These are phyloP conservation scores for Fusarium devonianum DNA, from an alignment of 2,329 filamentous ascomycete genomes.

Conservation along the genomic window DNA sequence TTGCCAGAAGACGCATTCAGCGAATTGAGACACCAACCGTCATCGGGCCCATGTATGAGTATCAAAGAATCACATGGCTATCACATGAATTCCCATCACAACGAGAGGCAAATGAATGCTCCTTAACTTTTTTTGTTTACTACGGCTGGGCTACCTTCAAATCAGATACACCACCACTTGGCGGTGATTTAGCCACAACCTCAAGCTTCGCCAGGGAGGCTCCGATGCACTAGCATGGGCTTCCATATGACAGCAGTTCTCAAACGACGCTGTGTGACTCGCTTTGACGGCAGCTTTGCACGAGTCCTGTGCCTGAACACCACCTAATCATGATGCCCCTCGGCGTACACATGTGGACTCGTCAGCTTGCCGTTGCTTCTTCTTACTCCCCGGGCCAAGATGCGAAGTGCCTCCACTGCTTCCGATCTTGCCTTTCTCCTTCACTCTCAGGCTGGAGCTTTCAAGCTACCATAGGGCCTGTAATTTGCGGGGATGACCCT, in stretches of 20 bases:
- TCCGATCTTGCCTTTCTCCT: conserved; percentile 36
- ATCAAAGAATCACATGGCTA: background rate
- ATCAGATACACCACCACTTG: conserved; percentile 41
- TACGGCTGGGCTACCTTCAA: conserved; percentile 35
- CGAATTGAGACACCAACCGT: too few species aligned
- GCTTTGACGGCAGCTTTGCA: conserved; percentile 30
- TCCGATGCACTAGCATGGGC: conserved; percentile 42
- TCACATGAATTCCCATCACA: conserved; percentile 15
- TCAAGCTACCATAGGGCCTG: conserved; percentile 69
- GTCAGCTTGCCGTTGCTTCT: conserved; percentile 30
- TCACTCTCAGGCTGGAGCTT: conserved; percentile 65
- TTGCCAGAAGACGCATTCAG: too few species aligned
- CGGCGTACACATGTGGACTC: conserved; percentile 32
- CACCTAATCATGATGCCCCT: conserved; percentile 38
- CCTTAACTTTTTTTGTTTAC: conserved; percentile 37
- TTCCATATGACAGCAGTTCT: conserved; percentile 31
- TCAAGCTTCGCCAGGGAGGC: conserved; percentile 38
- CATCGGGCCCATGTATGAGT: too few species aligned
- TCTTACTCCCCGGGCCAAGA: conserved; percentile 29
- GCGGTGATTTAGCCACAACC: conserved; percentile 37
- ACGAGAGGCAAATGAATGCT: conserved; percentile 28
- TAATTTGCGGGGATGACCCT: conserved; percentile 37
- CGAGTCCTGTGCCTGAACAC: conserved; percentile 37
- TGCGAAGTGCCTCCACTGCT: conserved; percentile 32
- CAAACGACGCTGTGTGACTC: conserved; percentile 29